Conservation (phyloP, 352 stramenopile species). For the Phytophthora capsici region DNA sequence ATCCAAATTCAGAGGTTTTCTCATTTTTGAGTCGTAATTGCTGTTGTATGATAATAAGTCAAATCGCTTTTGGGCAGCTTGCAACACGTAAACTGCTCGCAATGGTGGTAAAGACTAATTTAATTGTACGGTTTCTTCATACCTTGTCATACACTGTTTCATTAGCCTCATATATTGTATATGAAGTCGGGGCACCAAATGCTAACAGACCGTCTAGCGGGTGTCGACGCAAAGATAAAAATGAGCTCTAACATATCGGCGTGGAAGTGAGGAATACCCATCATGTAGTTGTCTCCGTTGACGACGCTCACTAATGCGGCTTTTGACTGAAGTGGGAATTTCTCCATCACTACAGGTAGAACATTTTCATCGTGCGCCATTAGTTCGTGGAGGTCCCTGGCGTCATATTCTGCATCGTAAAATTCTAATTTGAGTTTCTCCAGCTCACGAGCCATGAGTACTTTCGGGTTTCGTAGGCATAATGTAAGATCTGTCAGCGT, state of each 20-base stretch:
- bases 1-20: too few relatives aligned
- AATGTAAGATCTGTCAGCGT: background rate
- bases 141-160: too few relatives aligned
- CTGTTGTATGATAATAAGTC: too few relatives aligned
- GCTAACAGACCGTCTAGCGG: background rate
- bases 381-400: background rate
- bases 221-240: constrained; percentile 9
- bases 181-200: too few relatives aligned
- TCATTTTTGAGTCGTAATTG: too few relatives aligned
- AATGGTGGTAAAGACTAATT: too few relatives aligned
- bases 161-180: too few relatives aligned
- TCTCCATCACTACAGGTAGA: background rate
- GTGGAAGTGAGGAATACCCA: too few relatives aligned
- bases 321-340: background rate
- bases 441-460: background rate
- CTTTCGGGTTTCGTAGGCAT: background rate
- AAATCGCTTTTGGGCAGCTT: too few relatives aligned
- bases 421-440: background rate
- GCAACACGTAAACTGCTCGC: too few relatives aligned
- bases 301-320: background rate
- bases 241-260: constrained; percentile 2
- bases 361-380: background rate
- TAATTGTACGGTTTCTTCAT: too few relatives aligned
- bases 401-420: background rate
- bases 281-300: too few relatives aligned